Evolutionary conservation across 495 filamentous ascomycete genomes (phyloP), one percentile per base, ranked within the genome.

Genomic region (Penicillium simplicissimum): DNA sequence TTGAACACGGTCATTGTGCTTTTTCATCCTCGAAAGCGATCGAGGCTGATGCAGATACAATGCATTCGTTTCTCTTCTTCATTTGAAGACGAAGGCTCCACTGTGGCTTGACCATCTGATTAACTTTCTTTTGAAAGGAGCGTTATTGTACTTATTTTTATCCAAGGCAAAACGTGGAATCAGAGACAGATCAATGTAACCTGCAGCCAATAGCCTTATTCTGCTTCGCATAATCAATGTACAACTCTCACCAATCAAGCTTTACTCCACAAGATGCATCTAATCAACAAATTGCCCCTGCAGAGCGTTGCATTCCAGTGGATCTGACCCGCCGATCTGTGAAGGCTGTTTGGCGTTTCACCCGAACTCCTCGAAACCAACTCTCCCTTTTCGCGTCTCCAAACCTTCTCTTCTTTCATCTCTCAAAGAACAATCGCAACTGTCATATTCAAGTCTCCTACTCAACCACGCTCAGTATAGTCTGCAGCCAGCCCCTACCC

Each of bases 21-120:
- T 2, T 2, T 21, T 23, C 17, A 28, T 49, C 23, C 14, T 49
- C n/a, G 4, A n/a, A 31, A 4, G 7, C 23, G 11, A 45, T 49
- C 45, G 45, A 49, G 45, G 45, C 45, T 49, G 45, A 49, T 3
- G 45, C 45, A 31, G 45, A n/a, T 28, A 49, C 45, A 49, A 49
- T 31, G 45, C 1, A 49, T 28, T 31, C 45, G n/a, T 31, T 49
- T 31, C 23, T n/a, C 11, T 4, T 47, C 42, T n/a, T 5, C 19
- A 25, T 25, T 48, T n/a, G 14, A 31, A 15, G 45, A 25, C 6
- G 45, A 49, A 49, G 23, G 23, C 45, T 49, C 45, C 45, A 49
- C 23, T 49, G 45, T 49, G 45, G 45, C 45, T 49, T 49, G 45
- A 23, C 19, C 21, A 19, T 49, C 5, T 49, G 6, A 15, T 23